Evolutionary conservation across 768 basidiomycete species (phyloP), one percentile per base, ranked within the genome.

Genomic region (Krasilnikovozyma curviuscula): DNA sequence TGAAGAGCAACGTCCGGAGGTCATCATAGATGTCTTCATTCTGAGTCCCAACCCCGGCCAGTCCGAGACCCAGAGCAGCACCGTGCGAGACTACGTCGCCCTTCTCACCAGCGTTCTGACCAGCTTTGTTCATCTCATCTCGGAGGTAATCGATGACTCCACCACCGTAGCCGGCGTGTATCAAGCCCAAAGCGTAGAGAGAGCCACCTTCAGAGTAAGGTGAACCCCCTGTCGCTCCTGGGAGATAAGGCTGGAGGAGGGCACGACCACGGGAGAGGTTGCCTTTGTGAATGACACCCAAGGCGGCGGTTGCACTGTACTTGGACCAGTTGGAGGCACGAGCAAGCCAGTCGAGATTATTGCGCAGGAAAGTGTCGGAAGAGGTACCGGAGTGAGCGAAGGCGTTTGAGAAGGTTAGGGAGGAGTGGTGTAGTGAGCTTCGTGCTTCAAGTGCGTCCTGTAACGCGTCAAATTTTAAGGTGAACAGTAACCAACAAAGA

Each of bases 331-430:
- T 97, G 24, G 80, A 80, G 3, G 93, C 93, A 45, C 84, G 73
- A 9, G 77, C 83, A 4, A 98, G 75, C 88, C 89, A 98, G 61
- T 95, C 91, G 29, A 98, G 73, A 63, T 97, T 97, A 44, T 95
- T 84, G 12, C 88, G 78, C 18, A 98, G 70, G 55, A 97, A 98
- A 23, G 73, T 62, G 59, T 98, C 93, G 1, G 88, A 89, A 0
- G 88, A 86, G 3, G 93, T 98, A 40, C 93, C 93, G n/a, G 91
- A 78, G 61, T 93, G 80, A 77, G 91, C 89, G 64, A 89, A 97
- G 1, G 93, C 88, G 64, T 98, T 95, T 63, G 89, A 83, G 49
- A 98, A 74, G 7, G 88, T 88, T 54, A 98, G 74, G 4, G 93
- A 88, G 5, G 85, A 88, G 67, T 98, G 93, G 63, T 88, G 97